Conservation (phyloP, 1,284 basidiomycete species). For the Trichosporon coremiiforme region DNA sequence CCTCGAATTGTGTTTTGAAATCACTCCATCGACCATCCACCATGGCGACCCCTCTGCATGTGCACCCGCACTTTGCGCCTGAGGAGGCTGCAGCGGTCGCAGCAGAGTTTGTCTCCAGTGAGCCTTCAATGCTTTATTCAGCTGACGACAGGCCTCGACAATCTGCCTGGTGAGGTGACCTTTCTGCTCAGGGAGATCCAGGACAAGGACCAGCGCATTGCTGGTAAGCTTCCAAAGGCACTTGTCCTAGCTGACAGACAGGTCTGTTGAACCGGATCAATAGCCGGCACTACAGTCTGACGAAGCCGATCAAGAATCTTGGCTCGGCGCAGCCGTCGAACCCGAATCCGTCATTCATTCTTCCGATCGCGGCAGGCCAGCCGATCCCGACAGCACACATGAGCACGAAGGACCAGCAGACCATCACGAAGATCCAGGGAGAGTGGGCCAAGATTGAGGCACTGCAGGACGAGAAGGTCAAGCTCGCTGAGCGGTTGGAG, state of each 20-base stretch:
- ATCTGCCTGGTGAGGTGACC: conserved; percentile 71
- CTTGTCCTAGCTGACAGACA: conserved; percentile 21
- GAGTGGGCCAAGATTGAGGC: conserved; percentile 54
- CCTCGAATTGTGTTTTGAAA: conserved; percentile 13
- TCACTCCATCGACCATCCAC: conserved; percentile 17
- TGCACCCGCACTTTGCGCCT: conserved; percentile 54
- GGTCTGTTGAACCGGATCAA: conserved; percentile 48
- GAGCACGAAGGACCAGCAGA: conserved; percentile 49
- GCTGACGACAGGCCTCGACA: conserved; percentile 65
- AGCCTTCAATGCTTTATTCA: conserved; percentile 44
- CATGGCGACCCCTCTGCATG: conserved; percentile 35
- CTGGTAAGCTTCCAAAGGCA: conserved; percentile 36
- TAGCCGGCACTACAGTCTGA: conserved; percentile 46
- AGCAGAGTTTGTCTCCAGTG: conserved; percentile 70
- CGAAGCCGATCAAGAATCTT: conserved; percentile 39
- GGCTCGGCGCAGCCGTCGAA: conserved; percentile 25
- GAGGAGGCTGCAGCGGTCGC: conserved; percentile 72
- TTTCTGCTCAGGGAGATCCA: conserved; percentile 70
- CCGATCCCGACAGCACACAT: conserved; percentile 47
- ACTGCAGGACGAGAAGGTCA: conserved; percentile 54
- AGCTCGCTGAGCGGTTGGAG: conserved; percentile 51
- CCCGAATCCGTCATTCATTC: conserved; percentile 35
- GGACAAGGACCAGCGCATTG: conserved; percentile 57
- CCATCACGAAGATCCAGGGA: conserved; percentile 49
- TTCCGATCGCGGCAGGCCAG: conserved; percentile 39